Evolutionary conservation across 2,329 filamentous ascomycete genomes (phyloP).

Genomic region (Epichloe bromicola): DNA sequence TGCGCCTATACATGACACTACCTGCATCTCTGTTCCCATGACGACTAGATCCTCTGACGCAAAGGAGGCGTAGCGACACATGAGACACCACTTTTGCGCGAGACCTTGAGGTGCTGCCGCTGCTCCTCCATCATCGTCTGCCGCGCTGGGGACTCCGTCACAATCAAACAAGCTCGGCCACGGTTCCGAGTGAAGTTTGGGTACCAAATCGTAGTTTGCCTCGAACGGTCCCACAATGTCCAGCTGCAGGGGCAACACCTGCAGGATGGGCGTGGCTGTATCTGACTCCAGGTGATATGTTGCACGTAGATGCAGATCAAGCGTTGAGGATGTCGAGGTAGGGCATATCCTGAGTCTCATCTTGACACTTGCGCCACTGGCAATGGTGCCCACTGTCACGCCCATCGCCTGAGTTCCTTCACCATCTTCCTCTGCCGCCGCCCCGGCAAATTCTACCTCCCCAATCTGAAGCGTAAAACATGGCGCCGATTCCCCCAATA

Average conservation of each 20-base stretch:
- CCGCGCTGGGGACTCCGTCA: slow-evolving; percentile 29
- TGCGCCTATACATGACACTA: slow-evolving; percentile 47
- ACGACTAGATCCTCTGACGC: slow-evolving; percentile 58
- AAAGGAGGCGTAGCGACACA: slow-evolving; percentile 63
- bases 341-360: slow-evolving; percentile 37
- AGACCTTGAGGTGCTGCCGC: slow-evolving; percentile 41
- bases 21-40: slow-evolving; percentile 45
- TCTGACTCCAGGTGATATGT: slow-evolving; percentile 72
- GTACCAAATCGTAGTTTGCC: slow-evolving; percentile 77
- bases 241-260: slow-evolving; percentile 55
- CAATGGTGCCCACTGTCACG: slow-evolving; percentile 34
- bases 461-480: slow-evolving; percentile 28
- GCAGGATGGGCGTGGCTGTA: slow-evolving; percentile 65
- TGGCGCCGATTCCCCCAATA: slow-evolving; percentile 47
- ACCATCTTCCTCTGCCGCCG: slow-evolving; percentile 16
- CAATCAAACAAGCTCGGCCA: slow-evolving; percentile 83
- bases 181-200: slow-evolving; percentile 59
- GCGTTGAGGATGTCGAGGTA: slow-evolving; percentile 36
- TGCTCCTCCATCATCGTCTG: slow-evolving; percentile 13
- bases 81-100: slow-evolving; percentile 68
- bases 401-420: slow-evolving; percentile 32
- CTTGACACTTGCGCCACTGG: slow-evolving; percentile 28
- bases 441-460: slow-evolving; percentile 18
- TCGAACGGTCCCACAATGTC: slow-evolving; percentile 76
- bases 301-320: slow-evolving; percentile 59